Conservation (phyloP, 1,284 basidiomycete species). For the Termitomyces sp. region DNA sequence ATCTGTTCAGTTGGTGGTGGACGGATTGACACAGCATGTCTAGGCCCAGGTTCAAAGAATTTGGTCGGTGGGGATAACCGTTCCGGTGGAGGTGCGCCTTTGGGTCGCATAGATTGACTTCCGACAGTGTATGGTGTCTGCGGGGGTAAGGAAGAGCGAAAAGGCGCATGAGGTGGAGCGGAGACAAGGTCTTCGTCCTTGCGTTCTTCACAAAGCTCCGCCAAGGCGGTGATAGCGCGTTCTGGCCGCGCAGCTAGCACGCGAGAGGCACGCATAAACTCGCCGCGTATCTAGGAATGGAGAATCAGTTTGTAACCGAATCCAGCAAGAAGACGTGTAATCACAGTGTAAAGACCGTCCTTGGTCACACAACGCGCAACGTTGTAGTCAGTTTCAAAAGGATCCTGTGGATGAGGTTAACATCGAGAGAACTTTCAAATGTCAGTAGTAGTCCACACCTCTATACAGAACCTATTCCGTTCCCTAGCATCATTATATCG, state of each 20-base stretch:
- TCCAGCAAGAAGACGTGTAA: slow-evolving; percentile 20
- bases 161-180: slow-evolving; percentile 46
- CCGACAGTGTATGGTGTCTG: slow-evolving; percentile 67
- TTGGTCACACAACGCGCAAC: slow-evolving; percentile 95
- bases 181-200: slow-evolving; percentile 53
- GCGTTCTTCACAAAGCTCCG: slow-evolving; percentile 81
- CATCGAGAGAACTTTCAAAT: background rate
- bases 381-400: slow-evolving; percentile 94
- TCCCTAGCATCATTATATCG: slow-evolving; percentile 77
- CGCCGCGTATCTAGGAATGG: slow-evolving; percentile 82
- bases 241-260: slow-evolving; percentile 77
- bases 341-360: slow-evolving; percentile 90
- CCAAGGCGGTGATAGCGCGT: slow-evolving; percentile 73
- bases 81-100: slow-evolving; percentile 37
- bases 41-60: slow-evolving; percentile 37
- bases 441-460: slow-evolving; percentile 45
- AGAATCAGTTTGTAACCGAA: slow-evolving; percentile 4
- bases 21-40: slow-evolving; percentile 22
- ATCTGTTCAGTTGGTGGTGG: slow-evolving; percentile 62
- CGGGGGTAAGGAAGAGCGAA: slow-evolving; percentile 54
- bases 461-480: slow-evolving; percentile 90
- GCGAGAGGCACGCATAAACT: slow-evolving; percentile 95
- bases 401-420: slow-evolving; percentile 58
- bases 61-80: slow-evolving; percentile 45
- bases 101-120: slow-evolving; percentile 52